Conservation (phyloP, 345 rosid species). For the Salix viminalis region DNA sequence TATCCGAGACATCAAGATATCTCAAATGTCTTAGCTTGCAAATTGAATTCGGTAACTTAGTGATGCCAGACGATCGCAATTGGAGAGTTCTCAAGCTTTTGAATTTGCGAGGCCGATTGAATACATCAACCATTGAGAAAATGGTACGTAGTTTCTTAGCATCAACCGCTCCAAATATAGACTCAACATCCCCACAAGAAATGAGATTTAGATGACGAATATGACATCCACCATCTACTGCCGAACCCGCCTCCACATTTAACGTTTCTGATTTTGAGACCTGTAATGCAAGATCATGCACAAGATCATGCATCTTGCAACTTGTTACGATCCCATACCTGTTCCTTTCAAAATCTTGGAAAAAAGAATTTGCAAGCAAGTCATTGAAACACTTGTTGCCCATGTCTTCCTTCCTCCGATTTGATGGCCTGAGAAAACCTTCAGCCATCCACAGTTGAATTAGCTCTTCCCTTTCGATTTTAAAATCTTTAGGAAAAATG, state of each 20-base stretch:
- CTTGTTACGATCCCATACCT: background rate
- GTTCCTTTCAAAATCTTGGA: constrained; percentile 17
- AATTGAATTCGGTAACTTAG: no score
- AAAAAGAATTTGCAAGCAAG: constrained; percentile 21
- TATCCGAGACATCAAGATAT: no score
- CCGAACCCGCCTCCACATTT: background rate
- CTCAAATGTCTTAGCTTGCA: no score
- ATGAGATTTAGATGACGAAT: no score
- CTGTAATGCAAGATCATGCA: constrained; percentile 17
- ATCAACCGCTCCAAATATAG: no score
- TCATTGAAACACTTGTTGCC: constrained; percentile 19
- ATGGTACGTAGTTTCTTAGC: no score
- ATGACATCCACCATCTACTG: background rate
- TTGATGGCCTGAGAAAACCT: background rate
- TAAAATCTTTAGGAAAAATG: background rate
- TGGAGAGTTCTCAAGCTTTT: no score
- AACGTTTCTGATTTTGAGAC: constrained; percentile 12
- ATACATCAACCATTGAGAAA: no score
- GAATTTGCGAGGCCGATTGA: no score
- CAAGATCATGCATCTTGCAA: constrained; percentile 10
- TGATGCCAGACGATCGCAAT: fast-evolving
- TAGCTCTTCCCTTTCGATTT: background rate
- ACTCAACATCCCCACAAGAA: no score
- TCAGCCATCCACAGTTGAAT: constrained; percentile 16
- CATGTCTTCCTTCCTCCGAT: background rate